A percentile compares a stretch with the other conserved stretches of the same genome.
Conservation (phyloP, 257 asterid species). For the Fraxinus anomala region DNA sequence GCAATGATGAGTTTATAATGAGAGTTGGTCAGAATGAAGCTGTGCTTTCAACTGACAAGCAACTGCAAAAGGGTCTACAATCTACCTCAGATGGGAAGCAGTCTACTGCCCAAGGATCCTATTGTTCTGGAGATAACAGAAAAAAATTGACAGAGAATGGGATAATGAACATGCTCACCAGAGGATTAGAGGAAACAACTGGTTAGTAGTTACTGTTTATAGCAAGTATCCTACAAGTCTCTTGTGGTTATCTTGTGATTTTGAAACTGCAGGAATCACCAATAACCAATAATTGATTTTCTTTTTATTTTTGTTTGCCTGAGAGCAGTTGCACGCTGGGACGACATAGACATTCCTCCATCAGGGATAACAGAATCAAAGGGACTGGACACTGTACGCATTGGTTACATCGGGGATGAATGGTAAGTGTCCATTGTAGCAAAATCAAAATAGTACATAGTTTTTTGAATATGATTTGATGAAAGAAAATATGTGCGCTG, state of each 20-base stretch:
- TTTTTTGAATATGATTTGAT: not conserved
- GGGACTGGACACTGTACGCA: conserved; percentile 35
- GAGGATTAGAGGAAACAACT: conserved; percentile 64
- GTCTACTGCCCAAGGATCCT: conserved; percentile 32
- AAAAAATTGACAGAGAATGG: conserved; percentile 33
- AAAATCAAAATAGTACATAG: not conserved
- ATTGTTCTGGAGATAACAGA: conserved; percentile 24
- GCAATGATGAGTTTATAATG: conserved; percentile 32
- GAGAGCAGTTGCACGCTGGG: conserved; percentile 83
- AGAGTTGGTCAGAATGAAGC: conserved; percentile 38
- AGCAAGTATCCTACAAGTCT: no score
- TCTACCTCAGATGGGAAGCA: not conserved
- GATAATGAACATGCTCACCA: conserved; percentile 54
- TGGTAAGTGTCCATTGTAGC: conserved; percentile 57
- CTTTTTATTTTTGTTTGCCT: conserved; percentile 26
- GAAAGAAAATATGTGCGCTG: not conserved
- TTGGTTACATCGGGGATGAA: conserved; percentile 84
- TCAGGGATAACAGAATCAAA: conserved; percentile 35
- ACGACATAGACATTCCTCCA: conserved; percentile 41
- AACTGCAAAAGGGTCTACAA: conserved; percentile 16
- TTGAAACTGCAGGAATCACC: no score
- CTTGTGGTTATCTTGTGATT: no score
- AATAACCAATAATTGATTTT: not conserved
- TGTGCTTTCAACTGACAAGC: conserved; percentile 38
- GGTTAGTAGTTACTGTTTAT: conserved; percentile 16